Base-by-base conservation (phyloP, 1,139 yeast genomes). In the Protomyces arabidopsidicola region DNA sequence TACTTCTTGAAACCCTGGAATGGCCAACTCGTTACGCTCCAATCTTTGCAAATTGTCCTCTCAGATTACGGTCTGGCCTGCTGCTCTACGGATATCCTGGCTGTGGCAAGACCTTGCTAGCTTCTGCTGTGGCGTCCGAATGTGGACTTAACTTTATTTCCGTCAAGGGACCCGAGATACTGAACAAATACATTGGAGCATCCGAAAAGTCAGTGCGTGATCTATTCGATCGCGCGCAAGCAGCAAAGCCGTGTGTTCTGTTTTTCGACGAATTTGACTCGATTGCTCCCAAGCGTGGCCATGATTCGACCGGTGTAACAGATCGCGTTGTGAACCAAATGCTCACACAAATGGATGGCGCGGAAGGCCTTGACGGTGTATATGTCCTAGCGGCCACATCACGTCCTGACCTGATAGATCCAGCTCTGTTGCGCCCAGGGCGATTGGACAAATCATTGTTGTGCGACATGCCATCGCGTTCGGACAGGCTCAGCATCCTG, bases 301-400 rank as follows among this genome's bases (percentile, higher is more conserved):
- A 91, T 72, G 98, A 93, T 72, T 88, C 96, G 1, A 91, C 98
- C 0, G 98, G 98, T 67, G 98, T 93, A 3, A 93, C 98, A 1
- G 98, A 93, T 74, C 82, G 98, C 71, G 97, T 93, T 51, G 98
- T 93, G 50, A 95, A 95, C 75, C 98, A 93, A 73, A 84, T 93
- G 85, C 82, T 93, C 71, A 93, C 98, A 0, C 98, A 95, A 74
- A 90, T 93, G 97, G 99, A 93, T 75, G 99, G 99, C 77, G 98
- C 98, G 0, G 98, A 93, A 74, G 98, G 98, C 0, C 78, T 91
- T 45, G 97, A 91, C 71, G 98, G 98, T 0, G 98, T 95, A 2
- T 93, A 93, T 72, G 97, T 95, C 0, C 78, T 93, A 38, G 98
- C 98, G 0, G 98, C 98, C 0, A 95, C 98, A 0, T 85, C 93